Base-by-base conservation (phyloP, 2,329 filamentous ascomycete genomes). In the Malbranchea zuffiana region DNA sequence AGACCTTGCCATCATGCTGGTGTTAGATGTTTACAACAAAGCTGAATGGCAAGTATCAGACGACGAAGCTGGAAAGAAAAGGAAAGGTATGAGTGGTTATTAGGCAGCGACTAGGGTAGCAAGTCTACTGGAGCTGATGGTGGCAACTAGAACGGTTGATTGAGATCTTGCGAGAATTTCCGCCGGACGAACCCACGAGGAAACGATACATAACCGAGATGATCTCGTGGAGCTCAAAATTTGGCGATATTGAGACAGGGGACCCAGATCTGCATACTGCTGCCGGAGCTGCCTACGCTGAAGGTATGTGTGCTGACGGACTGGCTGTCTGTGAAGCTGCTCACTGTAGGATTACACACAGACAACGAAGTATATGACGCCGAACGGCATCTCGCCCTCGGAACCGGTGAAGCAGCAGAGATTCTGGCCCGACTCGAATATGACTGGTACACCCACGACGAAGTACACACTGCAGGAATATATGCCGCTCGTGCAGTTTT, bases 211-310 rank as follows among this genome's bases (percentile, higher is more conserved):
- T 96, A 27, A 76, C 74, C 16, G 87, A 94, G 56, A 81, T 87
- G 55, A 77, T 95, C 48, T 73, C 71, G 37, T 98, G 90, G 90
- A 92, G 85, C 40, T 72, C 76, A 38, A 88, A 82, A 57, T 80
- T 76, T 53, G 85, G 87, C 48, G 82, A 90, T 30, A 84, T 82
- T 57, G 87, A 90, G 32, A 82, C 85, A 34, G 90, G 90, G 42
- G 90, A 98, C 54, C 82, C 88, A 2, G 90, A 96, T 52, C 68
- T 98, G 39, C 90, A 98, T 62, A 87, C 96, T 62, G 86, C 93
- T 28, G 79, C 80, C 23, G 90, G 90, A 34, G 78, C 76, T 20
- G 67, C 95, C 28, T 94, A 85, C 57, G 88, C 87, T n/a, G 81
- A 92, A 53, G 71, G 73, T 74, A 59, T 13, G 52, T 13, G 27